phyloP scores from a whole-genome alignment of 2,329 filamentous ascomycete species.

The Cercospora zeina region DNA sequence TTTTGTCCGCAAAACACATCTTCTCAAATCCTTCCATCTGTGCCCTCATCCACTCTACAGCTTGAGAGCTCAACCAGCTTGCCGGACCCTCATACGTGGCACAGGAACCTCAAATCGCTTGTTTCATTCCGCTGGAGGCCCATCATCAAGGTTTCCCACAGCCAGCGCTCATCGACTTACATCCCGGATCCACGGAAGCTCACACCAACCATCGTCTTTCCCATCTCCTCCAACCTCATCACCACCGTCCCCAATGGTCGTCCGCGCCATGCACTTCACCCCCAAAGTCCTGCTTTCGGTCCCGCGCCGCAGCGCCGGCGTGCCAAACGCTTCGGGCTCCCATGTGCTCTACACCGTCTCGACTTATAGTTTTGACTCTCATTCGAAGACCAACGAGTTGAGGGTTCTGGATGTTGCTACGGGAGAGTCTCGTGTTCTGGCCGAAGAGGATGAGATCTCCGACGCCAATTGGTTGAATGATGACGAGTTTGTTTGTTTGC shows the following conservation, averaged over 20 bases:
- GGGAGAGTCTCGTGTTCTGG: conserved; percentile 65
- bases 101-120: neutral
- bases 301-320: conserved; percentile 67
- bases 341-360: conserved; percentile 68
- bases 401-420: conserved; percentile 68
- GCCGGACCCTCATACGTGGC: neutral
- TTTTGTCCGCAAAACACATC: neutral
- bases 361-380: conserved; percentile 76
- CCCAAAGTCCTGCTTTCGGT: conserved; percentile 75
- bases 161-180: neutral
- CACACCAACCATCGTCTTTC: neutral
- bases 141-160: neutral
- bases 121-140: neutral
- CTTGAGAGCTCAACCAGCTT: neutral
- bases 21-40: neutral
- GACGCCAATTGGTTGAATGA: conserved; percentile 78
- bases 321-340: conserved; percentile 68
- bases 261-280: conserved; percentile 69
- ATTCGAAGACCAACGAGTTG: conserved; percentile 68
- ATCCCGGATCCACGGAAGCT: neutral
- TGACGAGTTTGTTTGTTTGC: conserved; percentile 59
- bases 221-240: neutral
- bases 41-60: neutral
- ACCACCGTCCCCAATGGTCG: conserved; percentile 58
- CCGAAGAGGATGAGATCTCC: conserved; percentile 62